A percentile compares a stretch with the other conserved stretches of the same genome.
phyloP scores from a whole-genome alignment of 805 yeast species.

The Debaryomyces maramus region DNA sequence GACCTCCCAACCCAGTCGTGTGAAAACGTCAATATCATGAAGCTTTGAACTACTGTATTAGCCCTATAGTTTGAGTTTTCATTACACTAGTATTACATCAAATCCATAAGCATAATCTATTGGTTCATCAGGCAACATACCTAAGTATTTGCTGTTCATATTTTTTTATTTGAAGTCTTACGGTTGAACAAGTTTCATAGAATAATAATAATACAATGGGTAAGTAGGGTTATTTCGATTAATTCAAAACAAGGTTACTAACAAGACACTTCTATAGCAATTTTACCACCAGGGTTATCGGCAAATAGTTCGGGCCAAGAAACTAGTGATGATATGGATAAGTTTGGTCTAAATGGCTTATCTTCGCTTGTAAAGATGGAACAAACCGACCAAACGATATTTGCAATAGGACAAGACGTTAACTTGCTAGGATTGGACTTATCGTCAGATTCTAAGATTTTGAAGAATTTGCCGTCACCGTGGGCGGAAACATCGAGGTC shows the following conservation, averaged over 20 bases:
- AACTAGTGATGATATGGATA: constrained; percentile 46
- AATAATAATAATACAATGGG: constrained; percentile 6
- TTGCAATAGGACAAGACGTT: constrained; percentile 76
- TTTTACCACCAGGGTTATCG: constrained; percentile 30
- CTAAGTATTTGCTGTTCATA: too few species aligned
- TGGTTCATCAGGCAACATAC: too few species aligned
- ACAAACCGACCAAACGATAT: constrained; percentile 58
- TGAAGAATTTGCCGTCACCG: constrained; percentile 79
- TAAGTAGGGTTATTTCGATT: constrained; percentile 5
- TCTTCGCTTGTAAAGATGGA: constrained; percentile 61
- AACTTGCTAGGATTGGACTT: constrained; percentile 66
- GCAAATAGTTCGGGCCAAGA: constrained; percentile 7
- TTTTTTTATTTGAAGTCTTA: too few species aligned
- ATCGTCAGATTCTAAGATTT: constrained; percentile 45
- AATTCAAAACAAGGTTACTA: constrained; percentile 2
- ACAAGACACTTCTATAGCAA: constrained; percentile 12
- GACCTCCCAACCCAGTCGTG: not conserved
- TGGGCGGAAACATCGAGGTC: constrained; percentile 92
- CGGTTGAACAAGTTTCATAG: not conserved
- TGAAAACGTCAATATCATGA: not conserved
- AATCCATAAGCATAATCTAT: not conserved
- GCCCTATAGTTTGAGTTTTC: too few species aligned
- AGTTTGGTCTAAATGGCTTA: constrained; percentile 69
- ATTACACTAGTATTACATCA: too few species aligned
- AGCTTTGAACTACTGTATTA: too few species aligned